A percentile compares a stretch with the other conserved stretches of the same genome.
Evolutionary conservation across 148 eudicot genomes (phyloP).

Genomic region (Persicaria maculosa): DNA sequence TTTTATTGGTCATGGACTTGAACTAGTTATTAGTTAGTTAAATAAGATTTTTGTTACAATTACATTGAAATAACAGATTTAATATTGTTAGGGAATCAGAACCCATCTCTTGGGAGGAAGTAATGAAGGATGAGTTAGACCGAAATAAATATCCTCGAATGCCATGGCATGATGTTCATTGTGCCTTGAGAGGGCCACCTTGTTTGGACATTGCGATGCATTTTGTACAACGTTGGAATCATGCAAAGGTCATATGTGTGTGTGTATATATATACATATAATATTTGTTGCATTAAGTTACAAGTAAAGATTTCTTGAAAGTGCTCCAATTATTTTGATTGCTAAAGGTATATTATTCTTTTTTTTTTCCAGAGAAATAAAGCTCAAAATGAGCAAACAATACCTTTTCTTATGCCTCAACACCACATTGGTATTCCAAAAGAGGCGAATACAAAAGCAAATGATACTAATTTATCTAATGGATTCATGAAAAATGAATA

Average conservation of each 20-base stretch:
- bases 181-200: slow-evolving; percentile 97
- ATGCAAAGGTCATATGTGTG: slow-evolving; percentile 65
- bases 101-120: slow-evolving; percentile 97
- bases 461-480: slow-evolving; percentile 8
- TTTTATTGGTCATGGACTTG: not conserved
- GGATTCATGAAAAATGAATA: too few relatives aligned
- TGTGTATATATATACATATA: too few relatives aligned
- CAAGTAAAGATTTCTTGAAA: too few relatives aligned
- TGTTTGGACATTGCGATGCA: slow-evolving; percentile 93
- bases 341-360: slow-evolving; percentile 7
- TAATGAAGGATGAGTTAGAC: slow-evolving; percentile 91
- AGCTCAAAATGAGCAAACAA: slow-evolving; percentile 86
- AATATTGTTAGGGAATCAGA: slow-evolving; percentile 70
- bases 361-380: slow-evolving; percentile 68
- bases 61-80: not conserved
- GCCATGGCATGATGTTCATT: slow-evolving; percentile 99
- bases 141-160: slow-evolving; percentile 86
- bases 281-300: not conserved
- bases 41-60: not conserved
- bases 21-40: not conserved
- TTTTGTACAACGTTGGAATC: slow-evolving; percentile 97
- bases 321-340: too few relatives aligned
- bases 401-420: slow-evolving; percentile 93
- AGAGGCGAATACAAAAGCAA: slow-evolving; percentile 33
- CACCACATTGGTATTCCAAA: slow-evolving; percentile 95